These are phyloP conservation scores for Malus sieversii DNA, from an alignment of 306 rosid genomes.

Conservation along the genomic window DNA sequence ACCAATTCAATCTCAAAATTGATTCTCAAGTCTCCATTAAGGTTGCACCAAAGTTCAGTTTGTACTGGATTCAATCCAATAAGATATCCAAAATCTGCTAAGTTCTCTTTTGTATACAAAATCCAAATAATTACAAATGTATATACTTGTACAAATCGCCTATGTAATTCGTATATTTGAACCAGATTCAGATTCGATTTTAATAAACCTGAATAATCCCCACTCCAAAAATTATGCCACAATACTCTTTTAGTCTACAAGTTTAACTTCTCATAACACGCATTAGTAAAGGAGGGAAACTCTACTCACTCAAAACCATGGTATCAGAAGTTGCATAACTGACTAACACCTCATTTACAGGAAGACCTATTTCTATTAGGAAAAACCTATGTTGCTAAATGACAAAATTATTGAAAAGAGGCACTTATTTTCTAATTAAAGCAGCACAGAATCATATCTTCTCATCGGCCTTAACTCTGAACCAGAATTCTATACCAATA, in stretches of 20 bases:
- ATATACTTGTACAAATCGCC: not conserved
- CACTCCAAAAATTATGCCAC: not conserved
- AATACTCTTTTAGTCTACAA: not conserved
- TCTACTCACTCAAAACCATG: not conserved
- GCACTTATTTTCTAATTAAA: not conserved
- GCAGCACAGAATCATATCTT: not conserved
- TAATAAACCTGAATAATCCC: not conserved
- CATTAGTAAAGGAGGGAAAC: not conserved
- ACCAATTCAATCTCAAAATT: not conserved
- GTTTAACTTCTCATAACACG: not conserved
- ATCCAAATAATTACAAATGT: not conserved
- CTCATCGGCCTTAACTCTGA: not conserved
- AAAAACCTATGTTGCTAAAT: not conserved
- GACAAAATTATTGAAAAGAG: not conserved
- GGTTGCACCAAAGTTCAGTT: slow-evolving; percentile 1
- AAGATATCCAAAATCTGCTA: not conserved
- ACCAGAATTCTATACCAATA: not conserved
- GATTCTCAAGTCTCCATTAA: not conserved
- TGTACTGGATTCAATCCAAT: not conserved
- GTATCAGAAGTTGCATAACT: not conserved
- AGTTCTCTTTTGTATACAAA: not conserved
- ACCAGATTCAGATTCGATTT: not conserved
- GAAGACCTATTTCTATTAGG: not conserved
- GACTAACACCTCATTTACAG: not conserved
- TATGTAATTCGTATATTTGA: not conserved